Conservation (phyloP, 352 stramenopile species). For the Pythium graminicola region DNA sequence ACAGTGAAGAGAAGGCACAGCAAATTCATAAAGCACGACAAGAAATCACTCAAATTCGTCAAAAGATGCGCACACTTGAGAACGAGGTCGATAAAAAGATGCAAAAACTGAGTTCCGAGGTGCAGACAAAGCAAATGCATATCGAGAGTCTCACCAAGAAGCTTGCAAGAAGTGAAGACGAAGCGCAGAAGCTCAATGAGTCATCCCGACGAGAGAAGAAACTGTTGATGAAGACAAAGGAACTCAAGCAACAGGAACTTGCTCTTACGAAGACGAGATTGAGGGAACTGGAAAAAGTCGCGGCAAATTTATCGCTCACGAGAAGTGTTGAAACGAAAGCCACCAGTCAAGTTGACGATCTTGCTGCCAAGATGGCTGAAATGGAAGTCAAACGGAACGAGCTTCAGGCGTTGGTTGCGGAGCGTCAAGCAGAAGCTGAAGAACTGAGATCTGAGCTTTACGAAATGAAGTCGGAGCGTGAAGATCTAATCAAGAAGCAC, state of each 20-base stretch:
- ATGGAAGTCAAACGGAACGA: constrained; percentile 33
- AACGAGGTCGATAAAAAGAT: constrained; percentile 56
- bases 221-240: constrained; percentile 39
- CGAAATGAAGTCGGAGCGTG: constrained; percentile 24
- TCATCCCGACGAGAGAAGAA: constrained; percentile 46
- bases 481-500: constrained; percentile 26
- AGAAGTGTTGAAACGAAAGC: neutral
- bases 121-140: constrained; percentile 57
- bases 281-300: constrained; percentile 51
- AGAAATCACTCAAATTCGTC: constrained; percentile 44
- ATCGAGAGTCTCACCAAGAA: constrained; percentile 49
- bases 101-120: constrained; percentile 39
- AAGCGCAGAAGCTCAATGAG: constrained; percentile 37
- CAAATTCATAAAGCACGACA: constrained; percentile 46
- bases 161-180: constrained; percentile 48
- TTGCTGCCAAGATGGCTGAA: constrained; percentile 3
- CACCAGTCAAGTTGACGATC: neutral
- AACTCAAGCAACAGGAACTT: constrained; percentile 60
- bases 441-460: constrained; percentile 47
- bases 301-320: constrained; percentile 7
- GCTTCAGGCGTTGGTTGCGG: constrained; percentile 42
- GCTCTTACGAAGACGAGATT: constrained; percentile 52
- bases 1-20: constrained; percentile 53
- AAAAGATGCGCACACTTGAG: constrained; percentile 51
- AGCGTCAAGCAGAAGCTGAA: constrained; percentile 49